Conservation (phyloP, 2,329 filamentous ascomycete species). For the Ophiostoma novo-ulmi region DNA sequence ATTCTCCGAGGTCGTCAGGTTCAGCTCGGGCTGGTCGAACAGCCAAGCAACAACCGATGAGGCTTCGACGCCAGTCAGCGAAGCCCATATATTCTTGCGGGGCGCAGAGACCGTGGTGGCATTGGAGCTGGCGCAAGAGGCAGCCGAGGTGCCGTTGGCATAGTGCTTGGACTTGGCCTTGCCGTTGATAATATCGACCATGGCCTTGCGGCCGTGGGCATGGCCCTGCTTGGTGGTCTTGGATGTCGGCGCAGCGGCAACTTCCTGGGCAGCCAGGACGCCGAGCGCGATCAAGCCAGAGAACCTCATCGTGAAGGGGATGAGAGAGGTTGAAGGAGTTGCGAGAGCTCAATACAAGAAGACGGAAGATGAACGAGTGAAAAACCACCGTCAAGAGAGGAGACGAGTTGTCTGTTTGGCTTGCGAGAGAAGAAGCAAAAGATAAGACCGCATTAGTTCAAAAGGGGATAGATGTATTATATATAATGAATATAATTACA, state of each 20-base stretch:
- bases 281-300: conserved; percentile 23
- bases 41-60: conserved; percentile 39
- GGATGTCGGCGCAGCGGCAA: conserved; percentile 29
- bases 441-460: not conserved
- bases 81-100: conserved; percentile 40
- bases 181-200: conserved; percentile 30
- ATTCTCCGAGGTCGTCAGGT: conserved; percentile 36
- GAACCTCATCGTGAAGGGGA: conserved; percentile 4
- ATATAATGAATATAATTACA: not conserved
- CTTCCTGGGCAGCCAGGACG: conserved; percentile 28
- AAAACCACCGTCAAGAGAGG: conserved; percentile 6
- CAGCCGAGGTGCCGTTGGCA: conserved; percentile 16
- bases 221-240: conserved; percentile 31
- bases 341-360: not conserved
- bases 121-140: conserved; percentile 24
- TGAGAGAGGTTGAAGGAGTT: no score
- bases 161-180: conserved; percentile 22
- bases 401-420: conserved; percentile 4
- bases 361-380: not conserved
- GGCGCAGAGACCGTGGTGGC: conserved; percentile 34
- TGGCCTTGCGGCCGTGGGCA: conserved; percentile 29
- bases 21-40: conserved; percentile 38
- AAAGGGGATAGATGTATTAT: not conserved
- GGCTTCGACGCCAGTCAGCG: conserved; percentile 38
- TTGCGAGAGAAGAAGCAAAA: not conserved